A percentile compares a stretch with the other conserved stretches of the same genome.
These are phyloP conservation scores for Discostella pseudostelligera DNA, from an alignment of 108 stramenopile species.

Conservation along the genomic window DNA sequence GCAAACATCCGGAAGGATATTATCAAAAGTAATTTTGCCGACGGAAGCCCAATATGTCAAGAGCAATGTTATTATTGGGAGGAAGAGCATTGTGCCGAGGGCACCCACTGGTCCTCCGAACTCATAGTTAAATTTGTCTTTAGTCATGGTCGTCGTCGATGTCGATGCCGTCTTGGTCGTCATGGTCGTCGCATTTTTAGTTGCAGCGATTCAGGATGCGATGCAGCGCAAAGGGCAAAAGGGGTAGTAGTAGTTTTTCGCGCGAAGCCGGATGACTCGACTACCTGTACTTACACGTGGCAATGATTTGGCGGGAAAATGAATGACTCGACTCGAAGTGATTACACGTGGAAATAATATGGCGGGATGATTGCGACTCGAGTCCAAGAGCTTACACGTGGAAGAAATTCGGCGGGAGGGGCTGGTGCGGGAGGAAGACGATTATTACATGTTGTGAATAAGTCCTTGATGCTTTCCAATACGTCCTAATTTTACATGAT, in stretches of 20 bases:
- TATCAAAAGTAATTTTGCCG: slow-evolving; percentile 52
- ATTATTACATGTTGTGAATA: too few relatives aligned
- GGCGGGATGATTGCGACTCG: too few relatives aligned
- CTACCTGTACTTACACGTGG: too few relatives aligned
- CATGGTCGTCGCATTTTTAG: neutral
- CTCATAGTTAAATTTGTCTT: slow-evolving; percentile 66
- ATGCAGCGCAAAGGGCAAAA: too few relatives aligned
- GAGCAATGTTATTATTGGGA: slow-evolving; percentile 82
- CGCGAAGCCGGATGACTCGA: too few relatives aligned
- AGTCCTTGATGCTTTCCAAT: neutral
- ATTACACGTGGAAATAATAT: too few relatives aligned
- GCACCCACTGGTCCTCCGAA: slow-evolving; percentile 96
- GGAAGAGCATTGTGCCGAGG: slow-evolving; percentile 54
- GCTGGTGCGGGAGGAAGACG: too few relatives aligned
- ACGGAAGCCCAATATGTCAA: slow-evolving; percentile 59
- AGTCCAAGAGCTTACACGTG: too few relatives aligned
- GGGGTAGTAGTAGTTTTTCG: too few relatives aligned
- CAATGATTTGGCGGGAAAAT: too few relatives aligned
- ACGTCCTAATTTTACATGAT: neutral
- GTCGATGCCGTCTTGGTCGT: neutral
- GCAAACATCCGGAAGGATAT: slow-evolving; percentile 21
- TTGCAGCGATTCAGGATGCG: neutral
- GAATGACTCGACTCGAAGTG: too few relatives aligned
- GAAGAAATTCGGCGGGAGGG: too few relatives aligned
- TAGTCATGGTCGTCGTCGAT: neutral